A percentile compares a stretch with the other conserved stretches of the same genome.
These are phyloP conservation scores for Apophysomyces sp. DNA, from an alignment of 371 early-diverging fungal species.

Conservation along the genomic window DNA sequence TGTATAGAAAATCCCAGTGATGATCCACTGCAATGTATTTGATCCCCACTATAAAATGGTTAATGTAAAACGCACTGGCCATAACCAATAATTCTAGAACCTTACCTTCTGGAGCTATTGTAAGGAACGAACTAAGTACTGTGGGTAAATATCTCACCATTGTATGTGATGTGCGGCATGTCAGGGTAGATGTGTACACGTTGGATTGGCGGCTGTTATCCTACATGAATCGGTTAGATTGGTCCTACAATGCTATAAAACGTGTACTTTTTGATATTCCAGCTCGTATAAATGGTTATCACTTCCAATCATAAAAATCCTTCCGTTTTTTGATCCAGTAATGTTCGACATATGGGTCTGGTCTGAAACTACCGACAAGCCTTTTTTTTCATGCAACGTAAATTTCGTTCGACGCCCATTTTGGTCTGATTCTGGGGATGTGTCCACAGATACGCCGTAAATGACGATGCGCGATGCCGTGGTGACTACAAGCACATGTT, in stretches of 20 bases:
- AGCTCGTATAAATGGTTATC: constrained; percentile 87
- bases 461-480: constrained; percentile 79
- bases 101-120: neutral
- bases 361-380: constrained; percentile 59
- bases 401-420: neutral
- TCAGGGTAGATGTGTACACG: neutral
- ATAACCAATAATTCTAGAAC: neutral
- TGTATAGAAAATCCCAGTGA: constrained; percentile 69
- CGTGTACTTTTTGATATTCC: constrained; percentile 9
- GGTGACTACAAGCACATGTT: constrained; percentile 78
- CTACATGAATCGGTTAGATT: neutral
- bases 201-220: no score
- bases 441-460: constrained; percentile 57
- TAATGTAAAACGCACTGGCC: constrained; percentile 8
- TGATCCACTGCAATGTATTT: constrained; percentile 66
- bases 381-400: neutral
- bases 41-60: constrained; percentile 32
- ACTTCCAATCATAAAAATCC: constrained; percentile 82
- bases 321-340: constrained; percentile 67
- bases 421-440: no score
- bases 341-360: constrained; percentile 70
- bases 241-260: neutral
- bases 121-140: neutral
- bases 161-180: neutral
- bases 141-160: neutral